Evolutionary conservation across 1,139 yeast species (phyloP).

Genomic region (Spathaspora jeffriesii): DNA sequence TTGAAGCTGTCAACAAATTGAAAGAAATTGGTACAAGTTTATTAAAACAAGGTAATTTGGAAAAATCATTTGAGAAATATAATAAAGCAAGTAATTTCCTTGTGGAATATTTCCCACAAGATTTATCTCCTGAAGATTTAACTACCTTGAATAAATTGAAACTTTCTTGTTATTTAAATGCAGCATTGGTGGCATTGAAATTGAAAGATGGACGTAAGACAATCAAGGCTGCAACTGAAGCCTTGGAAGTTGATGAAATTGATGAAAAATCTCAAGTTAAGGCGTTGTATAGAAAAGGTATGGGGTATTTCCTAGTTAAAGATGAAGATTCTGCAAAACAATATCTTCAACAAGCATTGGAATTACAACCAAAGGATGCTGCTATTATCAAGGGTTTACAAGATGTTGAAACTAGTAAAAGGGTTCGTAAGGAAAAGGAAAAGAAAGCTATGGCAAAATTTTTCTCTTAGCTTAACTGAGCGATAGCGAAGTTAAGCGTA

Average conservation of each 20-base stretch:
- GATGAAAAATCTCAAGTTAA: slow-evolving; percentile 76
- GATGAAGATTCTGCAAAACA: slow-evolving; percentile 72
- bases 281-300: slow-evolving; percentile 85
- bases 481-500: neutral
- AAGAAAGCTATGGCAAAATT: slow-evolving; percentile 86
- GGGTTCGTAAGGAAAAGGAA: slow-evolving; percentile 64
- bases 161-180: slow-evolving; percentile 66
- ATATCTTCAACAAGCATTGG: slow-evolving; percentile 67
- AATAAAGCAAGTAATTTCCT: slow-evolving; percentile 68
- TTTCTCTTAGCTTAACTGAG: slow-evolving; percentile 49
- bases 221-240: slow-evolving; percentile 62
- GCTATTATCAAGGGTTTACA: slow-evolving; percentile 70
- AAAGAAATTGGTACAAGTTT: slow-evolving; percentile 79
- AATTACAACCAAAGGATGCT: slow-evolving; percentile 69
- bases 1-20: slow-evolving; percentile 63
- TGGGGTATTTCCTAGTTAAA: slow-evolving; percentile 63
- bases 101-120: slow-evolving; percentile 75
- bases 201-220: slow-evolving; percentile 57
- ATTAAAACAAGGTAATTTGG: slow-evolving; percentile 64
- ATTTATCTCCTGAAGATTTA: slow-evolving; percentile 55
- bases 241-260: slow-evolving; percentile 60
- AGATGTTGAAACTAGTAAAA: slow-evolving; percentile 56
- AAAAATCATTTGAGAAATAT: slow-evolving; percentile 66
- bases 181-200: slow-evolving; percentile 75
- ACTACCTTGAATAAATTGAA: slow-evolving; percentile 53